These are phyloP conservation scores for Ceratocystis diversiconidia DNA, from an alignment of 2,329 filamentous ascomycete genomes.

Conservation along the genomic window DNA sequence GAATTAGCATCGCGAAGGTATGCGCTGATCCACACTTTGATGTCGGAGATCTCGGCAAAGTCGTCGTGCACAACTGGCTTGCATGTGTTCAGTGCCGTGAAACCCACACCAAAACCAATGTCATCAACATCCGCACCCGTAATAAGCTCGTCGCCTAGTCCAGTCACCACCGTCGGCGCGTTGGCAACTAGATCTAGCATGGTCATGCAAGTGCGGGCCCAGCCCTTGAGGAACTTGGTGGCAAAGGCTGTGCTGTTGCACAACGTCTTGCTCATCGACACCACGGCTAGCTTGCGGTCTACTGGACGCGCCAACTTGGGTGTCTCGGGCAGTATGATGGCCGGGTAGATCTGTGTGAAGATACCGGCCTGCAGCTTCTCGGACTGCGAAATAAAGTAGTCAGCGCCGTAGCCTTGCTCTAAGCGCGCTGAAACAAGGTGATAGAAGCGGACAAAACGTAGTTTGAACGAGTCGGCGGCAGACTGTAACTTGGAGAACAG, in stretches of 20 bases:
- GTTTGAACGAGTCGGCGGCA: constrained; percentile 60
- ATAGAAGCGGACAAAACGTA: constrained; percentile 86
- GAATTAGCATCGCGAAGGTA: constrained; percentile 67
- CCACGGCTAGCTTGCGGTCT: constrained; percentile 84
- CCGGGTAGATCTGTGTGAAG: constrained; percentile 74
- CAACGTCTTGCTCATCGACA: constrained; percentile 85
- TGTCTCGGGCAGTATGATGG: constrained; percentile 75
- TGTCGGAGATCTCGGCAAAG: constrained; percentile 71
- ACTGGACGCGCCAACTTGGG: constrained; percentile 75
- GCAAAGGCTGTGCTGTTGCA: constrained; percentile 77
- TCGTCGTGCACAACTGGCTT: constrained; percentile 60
- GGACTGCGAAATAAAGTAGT: constrained; percentile 80
- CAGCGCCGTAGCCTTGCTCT: constrained; percentile 72
- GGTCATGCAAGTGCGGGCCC: constrained; percentile 80
- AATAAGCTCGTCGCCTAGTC: constrained; percentile 59
- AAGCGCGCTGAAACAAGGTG: constrained; percentile 71
- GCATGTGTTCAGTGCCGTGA: constrained; percentile 86
- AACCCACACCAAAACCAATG: constrained; percentile 85
- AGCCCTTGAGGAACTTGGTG: constrained; percentile 70
- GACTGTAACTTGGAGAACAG: constrained; percentile 65
- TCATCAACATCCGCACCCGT: constrained; percentile 88
- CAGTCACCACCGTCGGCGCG: constrained; percentile 53
- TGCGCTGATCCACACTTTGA: constrained; percentile 69
- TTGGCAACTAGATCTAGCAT: constrained; percentile 81
- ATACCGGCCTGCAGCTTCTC: constrained; percentile 66